Evolutionary conservation across 202 grass and related monocot species (phyloP).

Genomic region (Zoysia matrella): DNA sequence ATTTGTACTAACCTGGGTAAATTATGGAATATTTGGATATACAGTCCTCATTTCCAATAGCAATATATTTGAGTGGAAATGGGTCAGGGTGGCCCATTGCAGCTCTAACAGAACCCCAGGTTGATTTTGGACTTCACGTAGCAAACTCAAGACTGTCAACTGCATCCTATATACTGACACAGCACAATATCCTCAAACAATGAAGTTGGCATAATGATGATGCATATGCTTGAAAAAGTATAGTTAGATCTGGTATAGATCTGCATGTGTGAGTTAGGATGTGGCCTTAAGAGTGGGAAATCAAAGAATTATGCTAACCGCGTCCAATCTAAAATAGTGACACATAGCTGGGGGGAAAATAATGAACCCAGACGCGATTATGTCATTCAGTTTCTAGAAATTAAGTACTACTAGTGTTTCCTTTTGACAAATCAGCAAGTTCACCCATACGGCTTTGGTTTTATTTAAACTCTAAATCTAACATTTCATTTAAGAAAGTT

Average conservation of each 20-base stretch:
- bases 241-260: not conserved
- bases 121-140: not conserved
- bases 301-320: not conserved
- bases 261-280: not conserved
- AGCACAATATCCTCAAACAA: constrained; percentile 4
- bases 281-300: not conserved
- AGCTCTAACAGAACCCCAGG: not conserved
- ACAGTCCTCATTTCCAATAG: not conserved
- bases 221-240: not conserved
- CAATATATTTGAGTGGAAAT: not conserved
- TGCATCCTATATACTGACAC: not conserved
- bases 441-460: not conserved
- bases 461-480: not conserved
- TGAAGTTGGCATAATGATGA: constrained; percentile 3
- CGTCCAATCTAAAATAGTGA: not conserved
- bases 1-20: not conserved
- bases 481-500: not conserved
- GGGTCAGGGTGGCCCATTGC: not conserved
- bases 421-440: not conserved
- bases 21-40: not conserved
- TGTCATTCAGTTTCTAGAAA: not conserved
- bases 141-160: not conserved
- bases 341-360: not conserved
- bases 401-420: not conserved
- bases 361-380: not conserved